A percentile compares a stretch with the other conserved stretches of the same genome.
Evolutionary conservation across 805 yeast species (phyloP).

Genomic region (Blastobotrys muscicola): DNA sequence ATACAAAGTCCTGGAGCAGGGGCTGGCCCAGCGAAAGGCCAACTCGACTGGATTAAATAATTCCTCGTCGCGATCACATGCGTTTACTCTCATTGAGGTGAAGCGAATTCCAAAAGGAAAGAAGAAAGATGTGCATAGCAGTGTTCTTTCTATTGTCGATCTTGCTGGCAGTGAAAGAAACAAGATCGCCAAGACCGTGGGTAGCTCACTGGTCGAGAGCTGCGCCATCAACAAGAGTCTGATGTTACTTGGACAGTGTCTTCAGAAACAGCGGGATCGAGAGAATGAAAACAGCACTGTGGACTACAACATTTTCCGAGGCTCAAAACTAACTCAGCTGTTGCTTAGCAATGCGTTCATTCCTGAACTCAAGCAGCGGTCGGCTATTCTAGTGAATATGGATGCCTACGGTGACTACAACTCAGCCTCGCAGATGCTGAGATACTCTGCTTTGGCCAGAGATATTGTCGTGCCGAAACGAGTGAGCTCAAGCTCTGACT

Average conservation of each 20-base stretch:
- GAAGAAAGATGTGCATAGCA: constrained; percentile 16
- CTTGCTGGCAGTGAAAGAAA: constrained; percentile 47
- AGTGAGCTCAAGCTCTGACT: background rate
- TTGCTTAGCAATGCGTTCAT: constrained; percentile 38
- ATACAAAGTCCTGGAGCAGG: constrained; percentile 30
- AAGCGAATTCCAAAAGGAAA: constrained; percentile 18
- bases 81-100: constrained; percentile 38
- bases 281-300: constrained; percentile 3
- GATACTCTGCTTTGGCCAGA: constrained; percentile 24
- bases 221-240: constrained; percentile 41
- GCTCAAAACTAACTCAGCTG: constrained; percentile 40
- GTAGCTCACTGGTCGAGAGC: constrained; percentile 38
- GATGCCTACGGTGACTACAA: constrained; percentile 34
- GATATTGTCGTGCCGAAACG: constrained; percentile 16
- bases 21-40: constrained; percentile 33
- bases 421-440: constrained; percentile 24
- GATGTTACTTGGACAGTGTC: constrained; percentile 41
- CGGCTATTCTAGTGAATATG: constrained; percentile 31
- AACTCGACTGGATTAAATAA: constrained; percentile 36
- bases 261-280: constrained; percentile 31
- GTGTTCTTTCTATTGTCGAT: constrained; percentile 42
- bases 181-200: constrained; percentile 36
- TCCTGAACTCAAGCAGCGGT: constrained; percentile 20
- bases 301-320: constrained; percentile 37
- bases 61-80: constrained; percentile 43